Evolutionary conservation across 331 rosid genomes (phyloP).

Genomic region (Ulmus americana): DNA sequence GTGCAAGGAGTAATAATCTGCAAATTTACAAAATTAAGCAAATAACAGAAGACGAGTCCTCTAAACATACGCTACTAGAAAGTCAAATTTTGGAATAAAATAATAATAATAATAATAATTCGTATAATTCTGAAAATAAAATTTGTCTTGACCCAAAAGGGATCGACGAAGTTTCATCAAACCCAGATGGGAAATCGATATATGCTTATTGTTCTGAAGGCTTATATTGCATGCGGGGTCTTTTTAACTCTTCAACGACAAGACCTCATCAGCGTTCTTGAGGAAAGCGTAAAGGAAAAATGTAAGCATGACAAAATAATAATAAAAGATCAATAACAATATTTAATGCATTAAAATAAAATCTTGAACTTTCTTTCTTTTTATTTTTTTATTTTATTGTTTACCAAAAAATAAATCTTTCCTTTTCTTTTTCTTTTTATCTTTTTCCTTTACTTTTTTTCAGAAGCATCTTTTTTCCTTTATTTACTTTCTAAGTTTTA

Average conservation of each 20-base stretch:
- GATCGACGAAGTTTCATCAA: conserved; percentile 42
- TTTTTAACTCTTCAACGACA: conserved; percentile 27
- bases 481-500: not conserved
- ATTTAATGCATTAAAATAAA: not conserved
- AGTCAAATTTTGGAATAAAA: conserved; percentile 49
- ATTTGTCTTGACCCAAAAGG: conserved; percentile 32
- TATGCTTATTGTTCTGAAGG: conserved; percentile 5
- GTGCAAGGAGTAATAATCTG: conserved; percentile 17
- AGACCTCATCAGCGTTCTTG: conserved; percentile 27
- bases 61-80: conserved; percentile 39
- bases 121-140: not conserved
- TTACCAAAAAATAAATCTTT: no score
- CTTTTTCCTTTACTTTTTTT: no score
- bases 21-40: conserved; percentile 5
- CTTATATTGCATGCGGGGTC: conserved; percentile 31
- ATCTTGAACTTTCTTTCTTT: not conserved
- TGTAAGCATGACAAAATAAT: conserved; percentile 9
- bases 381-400: no score
- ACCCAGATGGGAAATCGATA: conserved; percentile 32
- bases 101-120: no score
- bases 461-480: not conserved
- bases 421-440: no score
- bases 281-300: conserved; percentile 8
- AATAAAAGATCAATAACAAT: not conserved
- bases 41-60: conserved; percentile 11